Conservation (phyloP, 305 asterid genomes). For the Petunia hybrid region DNA sequence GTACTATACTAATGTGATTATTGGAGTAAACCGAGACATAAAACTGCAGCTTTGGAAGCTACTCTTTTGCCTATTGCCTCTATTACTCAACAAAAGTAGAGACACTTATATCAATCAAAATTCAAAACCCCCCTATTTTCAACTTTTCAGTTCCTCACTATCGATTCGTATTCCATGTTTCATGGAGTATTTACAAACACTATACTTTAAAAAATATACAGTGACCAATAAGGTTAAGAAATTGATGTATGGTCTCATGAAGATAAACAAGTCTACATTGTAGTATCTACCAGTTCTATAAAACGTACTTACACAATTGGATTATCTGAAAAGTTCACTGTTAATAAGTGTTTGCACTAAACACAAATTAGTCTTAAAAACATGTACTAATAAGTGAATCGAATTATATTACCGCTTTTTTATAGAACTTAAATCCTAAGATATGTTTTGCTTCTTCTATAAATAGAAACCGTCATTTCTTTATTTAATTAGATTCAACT, state of each 20-base stretch:
- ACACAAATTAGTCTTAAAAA: no score
- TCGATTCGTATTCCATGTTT: conserved; percentile 19
- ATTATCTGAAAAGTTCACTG: background rate
- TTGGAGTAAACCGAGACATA: background rate
- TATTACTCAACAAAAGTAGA: conserved; percentile 21
- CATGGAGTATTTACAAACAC: conserved; percentile 3
- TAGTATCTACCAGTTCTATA: background rate
- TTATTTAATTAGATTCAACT: no score
- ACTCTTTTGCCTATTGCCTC: conserved; percentile 24
- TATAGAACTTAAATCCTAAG: no score
- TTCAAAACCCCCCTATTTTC: background rate
- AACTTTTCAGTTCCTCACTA: background rate
- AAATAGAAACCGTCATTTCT: no score
- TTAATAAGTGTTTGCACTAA: background rate
- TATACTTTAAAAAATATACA: background rate
- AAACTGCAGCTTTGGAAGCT: conserved; percentile 15
- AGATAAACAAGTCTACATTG: background rate
- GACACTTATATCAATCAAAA: background rate
- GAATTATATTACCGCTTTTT: no score
- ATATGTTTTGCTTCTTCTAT: no score
- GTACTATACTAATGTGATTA: background rate
- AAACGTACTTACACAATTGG: background rate
- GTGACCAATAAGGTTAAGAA: background rate
- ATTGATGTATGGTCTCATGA: background rate
- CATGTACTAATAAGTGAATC: no score